Conservation (phyloP, 164 flowering plant species). For the Taxillus chinensis region DNA sequence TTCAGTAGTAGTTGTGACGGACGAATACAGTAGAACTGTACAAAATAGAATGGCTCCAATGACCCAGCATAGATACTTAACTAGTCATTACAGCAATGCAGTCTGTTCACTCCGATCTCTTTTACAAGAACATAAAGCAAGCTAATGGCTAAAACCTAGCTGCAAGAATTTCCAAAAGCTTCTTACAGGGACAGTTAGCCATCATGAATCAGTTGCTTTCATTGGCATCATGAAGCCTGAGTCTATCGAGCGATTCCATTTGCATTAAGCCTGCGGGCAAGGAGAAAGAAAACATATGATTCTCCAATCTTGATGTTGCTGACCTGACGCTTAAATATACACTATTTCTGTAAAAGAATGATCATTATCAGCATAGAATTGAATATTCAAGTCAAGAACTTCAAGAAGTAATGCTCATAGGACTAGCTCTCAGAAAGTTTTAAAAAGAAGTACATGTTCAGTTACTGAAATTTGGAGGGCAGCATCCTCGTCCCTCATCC, state of each 20-base stretch:
- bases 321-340: too few relatives aligned
- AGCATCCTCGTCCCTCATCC: too few relatives aligned
- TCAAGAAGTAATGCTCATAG: too few relatives aligned
- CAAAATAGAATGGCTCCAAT: neutral
- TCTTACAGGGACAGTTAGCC: neutral
- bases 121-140: neutral
- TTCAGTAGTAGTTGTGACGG: too few relatives aligned
- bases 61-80: neutral
- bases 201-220: neutral
- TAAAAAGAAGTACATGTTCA: too few relatives aligned
- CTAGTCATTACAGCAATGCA: neutral
- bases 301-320: neutral
- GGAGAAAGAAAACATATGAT: neutral
- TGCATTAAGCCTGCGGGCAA: neutral
- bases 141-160: neutral
- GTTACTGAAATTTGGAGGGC: too few relatives aligned
- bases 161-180: neutral
- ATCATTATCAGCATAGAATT: too few relatives aligned
- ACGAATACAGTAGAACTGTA: too few relatives aligned
- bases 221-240: neutral
- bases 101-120: neutral
- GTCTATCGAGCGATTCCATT: neutral
- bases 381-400: too few relatives aligned
- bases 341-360: neutral
- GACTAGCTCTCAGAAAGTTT: too few relatives aligned